These are phyloP conservation scores for Phanerochaete carnosa DNA, from an alignment of 768 basidiomycete genomes.

Conservation along the genomic window DNA sequence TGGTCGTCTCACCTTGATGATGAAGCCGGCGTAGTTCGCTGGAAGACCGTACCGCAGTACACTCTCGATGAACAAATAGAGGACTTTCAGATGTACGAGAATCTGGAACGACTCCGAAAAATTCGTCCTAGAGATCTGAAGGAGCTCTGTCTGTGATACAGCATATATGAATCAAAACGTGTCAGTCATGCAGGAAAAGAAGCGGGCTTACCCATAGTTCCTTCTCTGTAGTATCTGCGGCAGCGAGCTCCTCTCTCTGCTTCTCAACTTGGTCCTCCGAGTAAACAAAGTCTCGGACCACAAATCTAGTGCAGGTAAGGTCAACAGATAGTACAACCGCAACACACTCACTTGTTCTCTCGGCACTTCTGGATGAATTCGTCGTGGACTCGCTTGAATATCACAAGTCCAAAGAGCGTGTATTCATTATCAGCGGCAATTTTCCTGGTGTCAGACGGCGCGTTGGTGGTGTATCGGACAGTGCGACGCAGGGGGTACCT, in stretches of 20 bases:
- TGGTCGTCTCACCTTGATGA: slow-evolving; percentile 60
- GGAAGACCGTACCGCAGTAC: slow-evolving; percentile 95
- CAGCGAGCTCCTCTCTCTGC: slow-evolving; percentile 76
- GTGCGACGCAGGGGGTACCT: slow-evolving; percentile 28
- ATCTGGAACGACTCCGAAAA: slow-evolving; percentile 97
- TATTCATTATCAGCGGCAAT: slow-evolving; percentile 89
- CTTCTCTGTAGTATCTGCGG: slow-evolving; percentile 84
- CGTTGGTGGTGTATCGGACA: background rate
- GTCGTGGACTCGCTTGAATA: slow-evolving; percentile 90
- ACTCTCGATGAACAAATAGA: slow-evolving; percentile 91
- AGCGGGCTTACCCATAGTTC: slow-evolving; percentile 85
- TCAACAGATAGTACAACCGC: background rate
- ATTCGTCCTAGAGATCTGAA: slow-evolving; percentile 88
- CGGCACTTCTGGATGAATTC: slow-evolving; percentile 92
- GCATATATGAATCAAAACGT: background rate
- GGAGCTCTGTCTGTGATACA: slow-evolving; percentile 74
- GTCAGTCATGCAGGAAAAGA: background rate
- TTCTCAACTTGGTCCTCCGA: slow-evolving; percentile 79
- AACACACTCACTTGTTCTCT: slow-evolving; percentile 76
- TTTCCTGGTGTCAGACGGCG: slow-evolving; percentile 39
- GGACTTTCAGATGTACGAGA: slow-evolving; percentile 87
- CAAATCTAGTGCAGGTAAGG: slow-evolving; percentile 55
- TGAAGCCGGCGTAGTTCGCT: slow-evolving; percentile 80
- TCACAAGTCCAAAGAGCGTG: slow-evolving; percentile 75
- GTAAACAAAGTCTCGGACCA: slow-evolving; percentile 90